Evolutionary conservation across 768 basidiomycete genomes (phyloP), one percentile per base, ranked within the genome.

Genomic region (Ramaria rubella): DNA sequence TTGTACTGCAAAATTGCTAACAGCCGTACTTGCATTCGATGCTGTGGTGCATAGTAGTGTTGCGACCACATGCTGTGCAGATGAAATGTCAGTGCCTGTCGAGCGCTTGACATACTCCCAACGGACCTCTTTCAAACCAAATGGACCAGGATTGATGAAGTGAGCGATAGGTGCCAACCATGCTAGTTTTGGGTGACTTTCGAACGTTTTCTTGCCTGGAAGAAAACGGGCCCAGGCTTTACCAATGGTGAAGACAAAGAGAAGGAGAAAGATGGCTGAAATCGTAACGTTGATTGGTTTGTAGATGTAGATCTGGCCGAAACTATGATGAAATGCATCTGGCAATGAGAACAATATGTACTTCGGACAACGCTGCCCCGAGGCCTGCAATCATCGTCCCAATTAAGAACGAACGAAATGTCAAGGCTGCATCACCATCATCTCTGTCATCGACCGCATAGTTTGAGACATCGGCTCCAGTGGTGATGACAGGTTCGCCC

Each of bases 1-100:
- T 64, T 83, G 81, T 0, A 82, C 82, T 1, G 80, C 80, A 57
- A 86, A 84, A 58, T 83, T 84, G 55, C 72, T 68, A 8, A 85
- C 81, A 0, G 81, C 77, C 8, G 76, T 69, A 54, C 77, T 80
- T 6, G 79, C 79, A 26, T 63, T 70, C 2, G 82, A 71, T 8
- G 82, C 82, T 0, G 81, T 81, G 1, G 80, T 77, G 4, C 82
- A 79, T 2, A 83, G 73, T 12, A 84, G 67, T 14, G 81, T 76
- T 15, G 82, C 74, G 23, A 81, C 69, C 23, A 78, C 82, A 61
- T 85, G 83, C 81, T 85, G 56, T 15, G 52, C 53, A 46, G 15
- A 23, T 24, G 5, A 19, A 19, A 8, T 42, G 40, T 42, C 14
- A 56, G 24, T n/a, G 17, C 15, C 24, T 15, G 26, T 27, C 29